These are phyloP conservation scores for Beauveria caledonica DNA, from an alignment of 2,329 filamentous ascomycete genomes.

Conservation along the genomic window DNA sequence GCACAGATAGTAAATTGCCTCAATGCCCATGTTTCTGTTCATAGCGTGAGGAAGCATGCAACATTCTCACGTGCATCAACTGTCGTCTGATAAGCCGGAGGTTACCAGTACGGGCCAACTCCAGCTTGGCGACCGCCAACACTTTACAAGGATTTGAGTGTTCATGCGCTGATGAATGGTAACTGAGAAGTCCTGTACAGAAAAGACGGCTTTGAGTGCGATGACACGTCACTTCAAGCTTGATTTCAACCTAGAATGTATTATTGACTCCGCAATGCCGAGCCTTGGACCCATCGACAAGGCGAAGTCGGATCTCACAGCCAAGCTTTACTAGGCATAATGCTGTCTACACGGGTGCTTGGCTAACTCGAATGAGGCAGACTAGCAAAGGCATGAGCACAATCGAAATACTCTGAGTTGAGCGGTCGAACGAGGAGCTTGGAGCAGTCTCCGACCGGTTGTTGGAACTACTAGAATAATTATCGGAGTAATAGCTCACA, in stretches of 20 bases:
- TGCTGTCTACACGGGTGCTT: background rate
- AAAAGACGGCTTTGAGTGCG: background rate
- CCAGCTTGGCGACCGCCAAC: constrained; percentile 33
- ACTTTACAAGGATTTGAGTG: constrained; percentile 36
- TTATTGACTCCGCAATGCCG: background rate
- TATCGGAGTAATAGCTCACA: too few relatives aligned
- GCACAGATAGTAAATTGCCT: background rate
- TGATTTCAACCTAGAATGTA: background rate
- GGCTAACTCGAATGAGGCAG: too few relatives aligned
- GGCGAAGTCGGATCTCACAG: background rate
- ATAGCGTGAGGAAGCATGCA: too few relatives aligned
- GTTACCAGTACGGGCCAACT: background rate
- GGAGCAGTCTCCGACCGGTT: background rate
- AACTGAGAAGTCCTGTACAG: too few relatives aligned
- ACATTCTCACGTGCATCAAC: background rate
- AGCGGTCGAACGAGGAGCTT: background rate
- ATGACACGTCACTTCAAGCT: background rate
- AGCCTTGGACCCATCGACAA: background rate
- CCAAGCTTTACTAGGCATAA: background rate
- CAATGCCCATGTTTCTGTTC: too few relatives aligned
- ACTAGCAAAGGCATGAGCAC: background rate
- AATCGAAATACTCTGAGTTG: background rate
- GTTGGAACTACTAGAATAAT: background rate
- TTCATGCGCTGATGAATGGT: constrained; percentile 15
- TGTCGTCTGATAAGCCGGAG: background rate